Percentiles rank a stretch among this genome's conserved stretches.
Conservation (phyloP, 1,139 yeast genomes). For the Nadsonia commutata region DNA sequence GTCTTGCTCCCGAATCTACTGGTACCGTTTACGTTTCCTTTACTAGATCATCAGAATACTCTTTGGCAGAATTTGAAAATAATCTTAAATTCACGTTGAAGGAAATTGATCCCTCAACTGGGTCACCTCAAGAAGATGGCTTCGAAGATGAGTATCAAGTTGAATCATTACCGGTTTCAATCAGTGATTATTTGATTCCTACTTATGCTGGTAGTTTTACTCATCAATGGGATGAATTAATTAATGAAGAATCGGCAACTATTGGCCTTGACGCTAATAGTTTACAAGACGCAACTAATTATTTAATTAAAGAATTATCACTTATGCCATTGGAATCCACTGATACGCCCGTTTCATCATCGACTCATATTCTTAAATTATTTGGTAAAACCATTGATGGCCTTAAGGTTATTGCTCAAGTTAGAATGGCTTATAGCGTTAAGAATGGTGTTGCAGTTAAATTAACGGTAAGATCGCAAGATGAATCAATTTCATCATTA, state of each 20-base stretch:
- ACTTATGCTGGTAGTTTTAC: conserved; percentile 69
- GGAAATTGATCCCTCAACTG: conserved; percentile 67
- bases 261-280: conserved; percentile 24
- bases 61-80: conserved; percentile 47
- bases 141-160: conserved; percentile 88
- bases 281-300: conserved; percentile 35
- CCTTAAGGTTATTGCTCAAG: conserved; percentile 49
- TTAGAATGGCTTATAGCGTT: conserved; percentile 60
- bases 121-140: conserved; percentile 67
- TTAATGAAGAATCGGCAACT: conserved; percentile 27
- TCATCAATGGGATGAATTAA: conserved; percentile 58
- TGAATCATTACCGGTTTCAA: conserved; percentile 58
- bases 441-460: conserved; percentile 69
- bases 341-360: conserved; percentile 46
- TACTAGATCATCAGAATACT: conserved; percentile 35
- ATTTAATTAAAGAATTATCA: conserved; percentile 28
- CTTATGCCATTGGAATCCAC: conserved; percentile 73
- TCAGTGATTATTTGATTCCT: conserved; percentile 76
- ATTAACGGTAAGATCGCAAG: conserved; percentile 55
- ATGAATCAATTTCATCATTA: conserved; percentile 20
- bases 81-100: conserved; percentile 61
- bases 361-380: conserved; percentile 59
- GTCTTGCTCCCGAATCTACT: conserved; percentile 52
- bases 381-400: conserved; percentile 73
- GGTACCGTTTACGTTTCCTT: conserved; percentile 75